Evolutionary conservation across 2,329 filamentous ascomycete species (phyloP).

Genomic region (Bretziella fagacearum): DNA sequence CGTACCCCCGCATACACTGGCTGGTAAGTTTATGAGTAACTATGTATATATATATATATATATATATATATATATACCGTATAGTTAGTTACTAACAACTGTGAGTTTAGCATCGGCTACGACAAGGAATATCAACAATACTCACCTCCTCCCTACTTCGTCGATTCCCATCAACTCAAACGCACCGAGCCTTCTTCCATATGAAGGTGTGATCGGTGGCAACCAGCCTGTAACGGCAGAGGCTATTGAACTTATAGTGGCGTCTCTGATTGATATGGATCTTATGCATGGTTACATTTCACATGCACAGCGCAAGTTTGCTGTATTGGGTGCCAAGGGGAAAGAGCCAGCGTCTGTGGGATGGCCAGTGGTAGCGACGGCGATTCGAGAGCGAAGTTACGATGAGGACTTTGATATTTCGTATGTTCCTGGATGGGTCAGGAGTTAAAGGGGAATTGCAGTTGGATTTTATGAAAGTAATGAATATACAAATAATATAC

Average conservation of each 20-base stretch:
- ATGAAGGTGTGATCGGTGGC: conserved; percentile 46
- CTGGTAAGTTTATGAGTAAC: conserved; percentile 12
- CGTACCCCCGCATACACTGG: conserved; percentile 9
- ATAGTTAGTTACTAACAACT: too few species aligned
- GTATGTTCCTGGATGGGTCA: conserved; percentile 63
- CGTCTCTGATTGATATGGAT: conserved; percentile 62
- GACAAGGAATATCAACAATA: conserved; percentile 11
- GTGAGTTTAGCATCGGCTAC: conserved; percentile 8
- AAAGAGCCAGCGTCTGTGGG: conserved; percentile 49
- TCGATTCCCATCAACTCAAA: conserved; percentile 12
- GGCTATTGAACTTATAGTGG: conserved; percentile 62
- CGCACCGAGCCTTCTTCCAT: conserved; percentile 33
- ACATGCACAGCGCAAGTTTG: conserved; percentile 59
- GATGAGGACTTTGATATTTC: conserved; percentile 43
- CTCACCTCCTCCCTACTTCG: conserved; percentile 5
- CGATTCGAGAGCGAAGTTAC: conserved; percentile 43
- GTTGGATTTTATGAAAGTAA: neutral
- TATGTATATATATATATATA: neutral
- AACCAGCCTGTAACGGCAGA: conserved; percentile 41
- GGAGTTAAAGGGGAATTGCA: conserved; percentile 5
- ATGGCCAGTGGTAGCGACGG: conserved; percentile 59
- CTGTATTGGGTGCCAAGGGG: conserved; percentile 60
- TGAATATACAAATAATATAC: neutral
- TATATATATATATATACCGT: neutral
- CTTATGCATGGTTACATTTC: conserved; percentile 72